phyloP scores from a whole-genome alignment of 2,329 filamentous ascomycete genomes.

The Claviceps purpurea region DNA sequence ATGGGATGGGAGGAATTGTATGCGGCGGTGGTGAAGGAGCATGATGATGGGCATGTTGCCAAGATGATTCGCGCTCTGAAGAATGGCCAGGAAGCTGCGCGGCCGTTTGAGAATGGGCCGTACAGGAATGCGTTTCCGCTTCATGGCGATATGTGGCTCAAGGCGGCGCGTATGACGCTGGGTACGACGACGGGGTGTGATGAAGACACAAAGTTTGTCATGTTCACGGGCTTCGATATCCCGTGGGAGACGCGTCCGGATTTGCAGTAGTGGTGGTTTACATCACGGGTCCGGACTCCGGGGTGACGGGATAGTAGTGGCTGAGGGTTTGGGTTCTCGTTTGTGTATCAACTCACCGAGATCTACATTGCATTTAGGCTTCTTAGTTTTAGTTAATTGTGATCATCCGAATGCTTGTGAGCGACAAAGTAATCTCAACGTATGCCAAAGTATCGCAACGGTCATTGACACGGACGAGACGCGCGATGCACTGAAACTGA shows the following conservation, averaged over 20 bases:
- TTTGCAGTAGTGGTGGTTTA: background rate
- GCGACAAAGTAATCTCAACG: no score
- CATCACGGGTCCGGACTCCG: no score
- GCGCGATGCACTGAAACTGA: no score
- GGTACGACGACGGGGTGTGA: background rate
- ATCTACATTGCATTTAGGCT: no score
- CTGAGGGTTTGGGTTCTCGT: no score
- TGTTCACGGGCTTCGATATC: background rate
- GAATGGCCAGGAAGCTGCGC: slow-evolving; percentile 15
- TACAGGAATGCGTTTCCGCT: slow-evolving; percentile 8
- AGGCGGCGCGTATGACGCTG: background rate
- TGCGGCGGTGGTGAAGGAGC: slow-evolving; percentile 9
- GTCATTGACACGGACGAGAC: no score
- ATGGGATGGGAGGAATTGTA: slow-evolving; percentile 17
- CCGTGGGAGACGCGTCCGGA: background rate
- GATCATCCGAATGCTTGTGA: no score
- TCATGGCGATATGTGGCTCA: background rate
- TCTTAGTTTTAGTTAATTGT: no score
- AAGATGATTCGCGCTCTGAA: slow-evolving; percentile 22
- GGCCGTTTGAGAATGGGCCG: slow-evolving; percentile 9
- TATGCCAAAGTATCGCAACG: no score
- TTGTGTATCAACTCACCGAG: no score
- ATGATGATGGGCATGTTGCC: slow-evolving; percentile 22
- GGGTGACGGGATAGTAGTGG: no score
- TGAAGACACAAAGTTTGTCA: background rate